Evolutionary conservation across 169 alveolate genomes (phyloP).

Genomic region (Cryptosporidium tyzzeri): DNA sequence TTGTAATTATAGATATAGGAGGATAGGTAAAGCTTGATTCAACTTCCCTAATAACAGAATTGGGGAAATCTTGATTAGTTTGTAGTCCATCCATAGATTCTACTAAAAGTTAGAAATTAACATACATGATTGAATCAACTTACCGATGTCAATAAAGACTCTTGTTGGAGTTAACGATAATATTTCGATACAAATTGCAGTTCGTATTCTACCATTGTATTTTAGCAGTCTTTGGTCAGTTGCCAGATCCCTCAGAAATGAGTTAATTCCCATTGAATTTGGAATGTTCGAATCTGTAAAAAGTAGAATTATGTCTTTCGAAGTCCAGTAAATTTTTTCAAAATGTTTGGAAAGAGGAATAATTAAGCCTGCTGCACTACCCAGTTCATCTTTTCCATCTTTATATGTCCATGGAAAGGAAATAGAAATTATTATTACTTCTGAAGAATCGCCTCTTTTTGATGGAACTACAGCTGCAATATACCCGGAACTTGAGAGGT

Average conservation of each 20-base stretch:
- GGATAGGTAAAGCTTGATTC: constrained; percentile 33
- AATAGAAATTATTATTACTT: constrained; percentile 20
- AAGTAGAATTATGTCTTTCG: constrained; percentile 37
- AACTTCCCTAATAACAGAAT: constrained; percentile 46
- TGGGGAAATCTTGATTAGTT: constrained; percentile 51
- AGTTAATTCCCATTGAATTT: constrained; percentile 24
- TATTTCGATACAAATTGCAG: constrained; percentile 48
- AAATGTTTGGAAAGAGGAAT: constrained; percentile 45
- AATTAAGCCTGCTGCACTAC: constrained; percentile 32
- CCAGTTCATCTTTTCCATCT: constrained; percentile 10
- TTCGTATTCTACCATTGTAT: constrained; percentile 37
- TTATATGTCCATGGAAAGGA: constrained; percentile 46
- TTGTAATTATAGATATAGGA: constrained; percentile 23
- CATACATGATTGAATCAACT: not conserved
- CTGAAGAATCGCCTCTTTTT: constrained; percentile 59
- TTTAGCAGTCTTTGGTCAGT: not conserved
- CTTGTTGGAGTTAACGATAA: constrained; percentile 40
- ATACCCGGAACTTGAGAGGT: constrained; percentile 1
- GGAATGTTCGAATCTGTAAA: constrained; percentile 55
- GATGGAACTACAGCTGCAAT: constrained; percentile 55
- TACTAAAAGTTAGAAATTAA: not conserved
- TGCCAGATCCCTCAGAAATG: constrained; percentile 49
- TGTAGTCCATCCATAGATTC: constrained; percentile 67
- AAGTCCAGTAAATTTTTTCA: constrained; percentile 38
- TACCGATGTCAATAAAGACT: constrained; percentile 63